A percentile compares a stretch with the other conserved stretches of the same genome.
Evolutionary conservation across 768 basidiomycete species (phyloP).

Genomic region (Tulasnella sp.): DNA sequence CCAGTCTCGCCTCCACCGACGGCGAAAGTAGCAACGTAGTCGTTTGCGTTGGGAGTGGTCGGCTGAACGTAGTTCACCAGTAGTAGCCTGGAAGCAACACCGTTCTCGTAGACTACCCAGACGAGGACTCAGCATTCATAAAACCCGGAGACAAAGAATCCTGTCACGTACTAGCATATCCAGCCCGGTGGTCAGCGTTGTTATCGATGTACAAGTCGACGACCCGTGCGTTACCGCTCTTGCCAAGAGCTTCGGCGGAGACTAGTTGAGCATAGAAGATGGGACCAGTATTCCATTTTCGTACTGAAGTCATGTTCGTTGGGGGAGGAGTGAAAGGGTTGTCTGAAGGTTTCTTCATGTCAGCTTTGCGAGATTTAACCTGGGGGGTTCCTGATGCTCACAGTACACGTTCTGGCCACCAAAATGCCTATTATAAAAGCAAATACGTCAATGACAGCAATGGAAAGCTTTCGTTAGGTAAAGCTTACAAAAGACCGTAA

Average conservation of each 20-base stretch:
- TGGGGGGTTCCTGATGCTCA: conserved; percentile 42
- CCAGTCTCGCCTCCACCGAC: conserved; percentile 27
- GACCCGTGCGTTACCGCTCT: conserved; percentile 23
- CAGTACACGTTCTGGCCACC: conserved; percentile 34
- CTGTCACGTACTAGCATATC: conserved; percentile 14
- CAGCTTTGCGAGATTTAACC: neutral
- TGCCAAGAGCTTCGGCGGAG: conserved; percentile 25
- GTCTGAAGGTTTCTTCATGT: neutral
- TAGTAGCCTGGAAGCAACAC: conserved; percentile 34
- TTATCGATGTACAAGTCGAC: conserved; percentile 15
- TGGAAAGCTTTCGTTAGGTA: conserved; percentile 39
- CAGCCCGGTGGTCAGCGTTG: conserved; percentile 4
- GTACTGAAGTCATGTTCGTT: conserved; percentile 14
- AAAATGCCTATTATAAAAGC: conserved; percentile 41
- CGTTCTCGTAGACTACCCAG: conserved; percentile 35
- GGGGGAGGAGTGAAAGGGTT: conserved; percentile 29
- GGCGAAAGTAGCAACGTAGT: conserved; percentile 21
- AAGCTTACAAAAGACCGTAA: conserved; percentile 27
- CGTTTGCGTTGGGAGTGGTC: conserved; percentile 3
- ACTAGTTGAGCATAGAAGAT: conserved; percentile 25
- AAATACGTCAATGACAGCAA: conserved; percentile 44
- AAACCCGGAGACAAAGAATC: neutral
- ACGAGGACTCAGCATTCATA: conserved; percentile 43
- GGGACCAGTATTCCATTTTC: conserved; percentile 21
- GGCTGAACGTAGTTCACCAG: conserved; percentile 27